Conservation (phyloP, 441 rosid genomes). For the Adansonia madagascariensis region DNA sequence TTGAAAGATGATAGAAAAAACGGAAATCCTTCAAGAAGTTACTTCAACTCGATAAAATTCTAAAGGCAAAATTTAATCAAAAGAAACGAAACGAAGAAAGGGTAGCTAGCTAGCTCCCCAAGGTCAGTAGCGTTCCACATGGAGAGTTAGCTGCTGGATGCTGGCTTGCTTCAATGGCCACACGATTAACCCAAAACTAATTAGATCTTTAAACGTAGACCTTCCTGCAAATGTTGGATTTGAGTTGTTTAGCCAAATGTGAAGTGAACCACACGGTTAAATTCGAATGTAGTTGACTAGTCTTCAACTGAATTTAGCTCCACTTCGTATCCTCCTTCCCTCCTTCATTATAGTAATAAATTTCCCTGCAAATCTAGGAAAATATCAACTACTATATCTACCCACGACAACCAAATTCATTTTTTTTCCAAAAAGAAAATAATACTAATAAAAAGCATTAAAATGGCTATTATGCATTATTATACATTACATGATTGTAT, state of each 20-base stretch:
- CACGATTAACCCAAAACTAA: not conserved
- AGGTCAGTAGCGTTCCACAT: slow-evolving; percentile 4
- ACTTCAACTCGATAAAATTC: not conserved
- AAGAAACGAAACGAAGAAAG: not conserved
- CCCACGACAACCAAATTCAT: not conserved
- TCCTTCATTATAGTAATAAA: not conserved
- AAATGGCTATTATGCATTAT: too few species aligned
- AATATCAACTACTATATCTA: not conserved
- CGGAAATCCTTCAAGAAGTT: not conserved
- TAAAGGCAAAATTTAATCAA: not conserved
- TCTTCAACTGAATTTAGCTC: not conserved
- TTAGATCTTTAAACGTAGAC: not conserved
- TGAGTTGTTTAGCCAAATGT: not conserved
- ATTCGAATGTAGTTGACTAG: not conserved
- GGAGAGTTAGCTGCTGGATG: not conserved
- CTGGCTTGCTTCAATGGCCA: not conserved
- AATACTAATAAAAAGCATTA: not conserved
- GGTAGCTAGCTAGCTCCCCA: not conserved
- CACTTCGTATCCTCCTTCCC: not conserved
- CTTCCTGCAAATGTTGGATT: not conserved
- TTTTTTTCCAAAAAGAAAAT: not conserved
- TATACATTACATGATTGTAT: not conserved
- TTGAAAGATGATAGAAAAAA: too few species aligned
- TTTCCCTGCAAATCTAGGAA: not conserved
- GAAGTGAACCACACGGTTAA: not conserved